Evolutionary conservation across 106 monocot genomes (phyloP), one percentile per base, ranked within the genome.

Genomic region (Dactylorhiza incarnata): DNA sequence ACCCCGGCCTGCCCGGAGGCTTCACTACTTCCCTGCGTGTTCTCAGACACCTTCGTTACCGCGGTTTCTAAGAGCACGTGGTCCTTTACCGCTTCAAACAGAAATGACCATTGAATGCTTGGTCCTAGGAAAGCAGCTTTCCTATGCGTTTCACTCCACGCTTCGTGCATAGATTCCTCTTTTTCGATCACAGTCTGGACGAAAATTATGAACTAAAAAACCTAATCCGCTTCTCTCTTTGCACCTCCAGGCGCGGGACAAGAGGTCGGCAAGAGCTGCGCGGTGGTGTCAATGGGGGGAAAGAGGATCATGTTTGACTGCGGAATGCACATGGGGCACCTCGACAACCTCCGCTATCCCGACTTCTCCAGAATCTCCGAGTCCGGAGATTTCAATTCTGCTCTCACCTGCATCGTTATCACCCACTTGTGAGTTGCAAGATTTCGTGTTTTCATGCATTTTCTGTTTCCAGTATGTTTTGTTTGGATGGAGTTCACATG

Each of bases 231-330:
- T 20, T 23, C 5, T 49, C 11, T 46, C 14, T 25, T 2, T 48
- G 47, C 14, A 16, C 72, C n/a, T 49, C 49, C 10, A 94, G 94
- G 97, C 13, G 97, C 97, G 29, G 97, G 97, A 13, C 97, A 94
- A 76, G 89, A 91, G 74, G 97, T 99, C n/a, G 97, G 97, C 70
- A 99, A 99, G 89, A 99, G 97, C 82, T 99, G 97, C 80, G 88
- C 89, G 9, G 89, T 99, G 76, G 91, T 83, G 14, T 84, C 80
- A n/a, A 79, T 94, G 43, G 89, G 87, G 0, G 97, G 88, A 7
- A 99, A 89, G 79, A 78, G 80, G 63, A 94, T 99, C 58, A 99
- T 99, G 97, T 99, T 99, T 74, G 97, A 99, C 75, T 99, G 97
- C 50, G 97, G 97, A 1, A 99, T 99, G 97, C 97, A 99, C 86